These are phyloP conservation scores for Hypholoma fasciculare DNA, from an alignment of 768 basidiomycete genomes.

Conservation along the genomic window DNA sequence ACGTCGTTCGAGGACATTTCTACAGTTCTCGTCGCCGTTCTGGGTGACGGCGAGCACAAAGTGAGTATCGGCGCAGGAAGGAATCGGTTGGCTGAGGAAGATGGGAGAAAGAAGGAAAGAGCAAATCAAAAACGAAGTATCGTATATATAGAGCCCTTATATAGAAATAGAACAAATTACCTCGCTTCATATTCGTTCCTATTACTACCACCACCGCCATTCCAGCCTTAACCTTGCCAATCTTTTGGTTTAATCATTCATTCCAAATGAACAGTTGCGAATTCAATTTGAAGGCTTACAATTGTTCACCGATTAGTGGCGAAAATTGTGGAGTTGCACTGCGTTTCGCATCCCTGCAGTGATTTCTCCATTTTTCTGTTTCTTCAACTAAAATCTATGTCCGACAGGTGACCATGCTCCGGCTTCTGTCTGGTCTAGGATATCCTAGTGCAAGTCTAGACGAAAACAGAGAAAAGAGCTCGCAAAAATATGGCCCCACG, in stretches of 20 bases:
- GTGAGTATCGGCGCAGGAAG: neutral
- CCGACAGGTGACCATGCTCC: too few species aligned
- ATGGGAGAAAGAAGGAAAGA: constrained; percentile 7
- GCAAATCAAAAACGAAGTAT: neutral
- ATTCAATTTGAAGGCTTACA: too few species aligned
- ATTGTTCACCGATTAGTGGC: too few species aligned
- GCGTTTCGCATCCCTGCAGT: too few species aligned
- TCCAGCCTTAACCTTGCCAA: neutral
- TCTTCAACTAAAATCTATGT: too few species aligned
- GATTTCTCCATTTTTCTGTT: too few species aligned
- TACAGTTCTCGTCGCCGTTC: neutral
- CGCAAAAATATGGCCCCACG: neutral
- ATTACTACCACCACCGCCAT: neutral
- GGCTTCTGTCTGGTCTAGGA: neutral
- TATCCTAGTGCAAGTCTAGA: neutral
- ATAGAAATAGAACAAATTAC: too few species aligned
- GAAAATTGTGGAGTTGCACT: too few species aligned
- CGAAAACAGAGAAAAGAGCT: neutral
- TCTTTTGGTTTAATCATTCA: too few species aligned
- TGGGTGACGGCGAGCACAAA: neutral
- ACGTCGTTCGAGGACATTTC: constrained; percentile 3
- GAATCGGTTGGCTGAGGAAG: neutral
- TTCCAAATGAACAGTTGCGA: too few species aligned
- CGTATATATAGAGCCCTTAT: neutral
- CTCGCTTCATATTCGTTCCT: too few species aligned